Percentiles rank a stretch among this genome's conserved stretches.
phyloP scores from a whole-genome alignment of 306 rosid species.

The Quercus cerris region DNA sequence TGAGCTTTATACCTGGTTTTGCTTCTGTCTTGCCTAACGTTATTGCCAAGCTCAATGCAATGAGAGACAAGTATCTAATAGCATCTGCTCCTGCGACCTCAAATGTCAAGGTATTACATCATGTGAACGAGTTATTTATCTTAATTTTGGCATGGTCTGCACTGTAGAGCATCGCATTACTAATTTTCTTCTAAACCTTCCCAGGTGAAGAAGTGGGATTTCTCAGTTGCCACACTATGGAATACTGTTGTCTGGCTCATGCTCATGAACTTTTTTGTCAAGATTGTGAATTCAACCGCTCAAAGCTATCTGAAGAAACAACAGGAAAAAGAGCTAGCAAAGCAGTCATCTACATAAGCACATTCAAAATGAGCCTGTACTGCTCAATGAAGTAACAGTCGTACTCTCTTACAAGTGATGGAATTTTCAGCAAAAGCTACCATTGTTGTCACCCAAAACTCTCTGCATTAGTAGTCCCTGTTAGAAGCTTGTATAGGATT shows the following conservation, averaged over 20 bases:
- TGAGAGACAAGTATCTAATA: conserved; percentile 73
- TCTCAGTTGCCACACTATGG: conserved; percentile 81
- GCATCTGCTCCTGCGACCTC: conserved; percentile 48
- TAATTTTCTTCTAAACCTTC: conserved; percentile 7
- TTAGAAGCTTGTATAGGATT: conserved; percentile 49
- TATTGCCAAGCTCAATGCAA: conserved; percentile 55
- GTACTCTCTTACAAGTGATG: conserved; percentile 21
- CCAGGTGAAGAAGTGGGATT: conserved; percentile 84
- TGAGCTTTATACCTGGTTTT: conserved; percentile 80
- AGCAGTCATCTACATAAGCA: conserved; percentile 28
- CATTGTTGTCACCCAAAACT: conserved; percentile 21
- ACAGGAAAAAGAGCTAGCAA: conserved; percentile 55
- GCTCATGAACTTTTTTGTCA: conserved; percentile 85
- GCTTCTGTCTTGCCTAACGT: conserved; percentile 57
- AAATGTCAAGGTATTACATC: conserved; percentile 54
- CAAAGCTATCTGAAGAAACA: conserved; percentile 75
- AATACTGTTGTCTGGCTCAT: conserved; percentile 92
- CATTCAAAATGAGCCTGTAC: conserved; percentile 3
- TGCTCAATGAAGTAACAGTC: conserved; percentile 22
- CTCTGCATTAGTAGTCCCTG: conserved; percentile 11
- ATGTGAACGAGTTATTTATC: conserved; percentile 8
- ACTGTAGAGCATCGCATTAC: conserved; percentile 1
- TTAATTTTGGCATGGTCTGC: neutral
- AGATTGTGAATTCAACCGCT: conserved; percentile 88
- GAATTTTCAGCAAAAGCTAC: conserved; percentile 32